These are phyloP conservation scores for Maudiozyma pseudohumilis DNA, from an alignment of 805 yeast species.

Conservation along the genomic window DNA sequence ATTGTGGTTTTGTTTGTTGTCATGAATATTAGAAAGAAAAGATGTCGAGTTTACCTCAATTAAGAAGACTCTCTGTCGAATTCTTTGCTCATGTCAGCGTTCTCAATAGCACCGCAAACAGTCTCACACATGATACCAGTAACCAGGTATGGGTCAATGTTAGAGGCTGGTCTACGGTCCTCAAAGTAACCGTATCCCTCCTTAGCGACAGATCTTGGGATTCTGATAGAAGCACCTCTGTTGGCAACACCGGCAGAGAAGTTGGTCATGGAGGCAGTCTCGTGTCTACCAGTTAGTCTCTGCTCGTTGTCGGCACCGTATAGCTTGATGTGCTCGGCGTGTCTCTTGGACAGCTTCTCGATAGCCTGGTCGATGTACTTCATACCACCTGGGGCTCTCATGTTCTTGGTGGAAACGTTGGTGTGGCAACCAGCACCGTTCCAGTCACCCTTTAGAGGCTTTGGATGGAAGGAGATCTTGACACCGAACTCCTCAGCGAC, in stretches of 20 bases:
- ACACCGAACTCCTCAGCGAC: constrained; percentile 98
- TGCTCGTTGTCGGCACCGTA: constrained; percentile 92
- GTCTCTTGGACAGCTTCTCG: constrained; percentile 90
- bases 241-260: constrained; percentile 98
- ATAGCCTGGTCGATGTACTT: constrained; percentile 86
- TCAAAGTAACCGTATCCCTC: constrained; percentile 98
- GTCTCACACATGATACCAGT: constrained; percentile 98
- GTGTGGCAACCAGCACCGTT: constrained; percentile 99
- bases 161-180: constrained; percentile 99
- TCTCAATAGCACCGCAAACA: constrained; percentile 86
- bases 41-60: neutral
- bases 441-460: constrained; percentile 98
- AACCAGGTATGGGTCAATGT: constrained; percentile 97
- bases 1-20: neutral
- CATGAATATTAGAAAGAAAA: neutral
- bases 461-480: constrained; percentile 98
- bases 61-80: constrained; percentile 59
- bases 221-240: constrained; percentile 98
- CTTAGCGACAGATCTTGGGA: constrained; percentile 96
- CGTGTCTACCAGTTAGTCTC: constrained; percentile 97
- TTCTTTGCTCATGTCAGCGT: constrained; percentile 90
- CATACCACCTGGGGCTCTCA: constrained; percentile 97
- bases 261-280: constrained; percentile 86
- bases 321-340: constrained; percentile 87
- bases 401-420: constrained; percentile 83